A percentile compares a stretch with the other conserved stretches of the same genome.
Conservation (phyloP, 164 flowering plant genomes). For the Dillenia suffruticosa region DNA sequence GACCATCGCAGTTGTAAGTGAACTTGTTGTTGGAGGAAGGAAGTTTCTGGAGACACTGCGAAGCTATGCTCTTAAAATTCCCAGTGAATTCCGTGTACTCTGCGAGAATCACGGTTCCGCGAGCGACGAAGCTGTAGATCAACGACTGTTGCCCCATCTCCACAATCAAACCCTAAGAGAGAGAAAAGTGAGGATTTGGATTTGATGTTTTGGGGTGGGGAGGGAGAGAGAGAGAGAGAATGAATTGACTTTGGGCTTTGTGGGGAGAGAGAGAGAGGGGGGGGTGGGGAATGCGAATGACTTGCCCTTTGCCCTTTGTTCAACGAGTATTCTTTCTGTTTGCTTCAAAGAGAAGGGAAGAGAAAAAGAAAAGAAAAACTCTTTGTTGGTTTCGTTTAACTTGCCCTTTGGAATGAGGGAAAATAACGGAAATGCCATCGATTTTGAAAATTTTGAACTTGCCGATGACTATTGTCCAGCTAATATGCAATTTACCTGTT, state of each 20-base stretch:
- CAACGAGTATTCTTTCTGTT: too few relatives aligned
- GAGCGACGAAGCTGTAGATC: slow-evolving; percentile 65
- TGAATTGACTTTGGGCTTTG: neutral
- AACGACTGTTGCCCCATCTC: slow-evolving; percentile 56
- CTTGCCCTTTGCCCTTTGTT: too few relatives aligned
- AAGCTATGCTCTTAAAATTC: slow-evolving; percentile 55
- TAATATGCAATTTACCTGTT: too few relatives aligned
- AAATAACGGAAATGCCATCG: too few relatives aligned
- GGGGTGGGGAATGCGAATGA: too few relatives aligned
- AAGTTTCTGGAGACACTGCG: slow-evolving; percentile 70
- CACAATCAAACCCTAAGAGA: slow-evolving; percentile 7
- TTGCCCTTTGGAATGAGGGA: too few relatives aligned
- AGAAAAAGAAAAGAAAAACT: too few relatives aligned
- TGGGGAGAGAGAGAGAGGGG: neutral
- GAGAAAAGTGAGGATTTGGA: neutral
- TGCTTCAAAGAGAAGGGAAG: too few relatives aligned
- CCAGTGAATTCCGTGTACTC: slow-evolving; percentile 69
- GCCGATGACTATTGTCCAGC: too few relatives aligned
- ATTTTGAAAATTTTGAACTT: too few relatives aligned
- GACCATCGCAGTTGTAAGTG: slow-evolving; percentile 67
- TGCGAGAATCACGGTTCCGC: slow-evolving; percentile 55
- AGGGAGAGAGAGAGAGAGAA: neutral
- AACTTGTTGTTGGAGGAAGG: slow-evolving; percentile 64
- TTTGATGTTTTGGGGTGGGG: too few relatives aligned
- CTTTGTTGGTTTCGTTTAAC: too few relatives aligned